Percentiles rank a stretch among this genome's conserved stretches.
Conservation (phyloP, 352 stramenopile genomes). For the Pythium guiyangense region DNA sequence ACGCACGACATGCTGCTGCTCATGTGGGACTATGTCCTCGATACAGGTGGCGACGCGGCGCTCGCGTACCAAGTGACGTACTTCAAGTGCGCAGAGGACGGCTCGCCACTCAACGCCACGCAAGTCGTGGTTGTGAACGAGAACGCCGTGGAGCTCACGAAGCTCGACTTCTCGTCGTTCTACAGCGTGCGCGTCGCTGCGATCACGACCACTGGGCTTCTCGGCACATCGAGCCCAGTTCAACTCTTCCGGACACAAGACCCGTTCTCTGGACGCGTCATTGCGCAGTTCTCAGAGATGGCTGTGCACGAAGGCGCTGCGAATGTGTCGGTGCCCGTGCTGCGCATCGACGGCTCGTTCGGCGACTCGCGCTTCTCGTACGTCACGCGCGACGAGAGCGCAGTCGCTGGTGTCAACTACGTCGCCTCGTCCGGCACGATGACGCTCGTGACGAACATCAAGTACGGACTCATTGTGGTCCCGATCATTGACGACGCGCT, state of each 20-base stretch:
- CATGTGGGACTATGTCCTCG: constrained; percentile 26
- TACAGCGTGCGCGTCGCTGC: constrained; percentile 31
- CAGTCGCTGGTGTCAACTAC: constrained; percentile 34
- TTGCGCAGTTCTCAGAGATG: constrained; percentile 17
- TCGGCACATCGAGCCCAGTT: constrained; percentile 15
- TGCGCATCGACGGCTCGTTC: constrained; percentile 48
- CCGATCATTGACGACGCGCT: constrained; percentile 33
- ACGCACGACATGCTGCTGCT: constrained; percentile 37
- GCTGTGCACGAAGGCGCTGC: constrained; percentile 25
- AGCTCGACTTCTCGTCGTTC: constrained; percentile 25
- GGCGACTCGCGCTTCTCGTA: constrained; percentile 32
- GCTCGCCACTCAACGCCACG: constrained; percentile 6
- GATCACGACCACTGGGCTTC: constrained; percentile 30
- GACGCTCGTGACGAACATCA: constrained; percentile 24
- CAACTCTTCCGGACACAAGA: constrained; percentile 29
- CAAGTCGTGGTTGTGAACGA: constrained; percentile 2
- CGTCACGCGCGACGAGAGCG: constrained; percentile 27
- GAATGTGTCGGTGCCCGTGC: constrained; percentile 26
- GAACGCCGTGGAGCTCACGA: constrained; percentile 14
- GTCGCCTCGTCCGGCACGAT: constrained; percentile 1
- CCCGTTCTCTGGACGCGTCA: constrained; percentile 24
- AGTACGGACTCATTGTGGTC: constrained; percentile 24
- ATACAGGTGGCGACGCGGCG: constrained; percentile 38
- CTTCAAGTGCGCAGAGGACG: constrained; percentile 22
- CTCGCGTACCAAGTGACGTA: constrained; percentile 45